phyloP scores from a whole-genome alignment of 108 stramenopile species.

The Cyclostephanos tholiformis region DNA sequence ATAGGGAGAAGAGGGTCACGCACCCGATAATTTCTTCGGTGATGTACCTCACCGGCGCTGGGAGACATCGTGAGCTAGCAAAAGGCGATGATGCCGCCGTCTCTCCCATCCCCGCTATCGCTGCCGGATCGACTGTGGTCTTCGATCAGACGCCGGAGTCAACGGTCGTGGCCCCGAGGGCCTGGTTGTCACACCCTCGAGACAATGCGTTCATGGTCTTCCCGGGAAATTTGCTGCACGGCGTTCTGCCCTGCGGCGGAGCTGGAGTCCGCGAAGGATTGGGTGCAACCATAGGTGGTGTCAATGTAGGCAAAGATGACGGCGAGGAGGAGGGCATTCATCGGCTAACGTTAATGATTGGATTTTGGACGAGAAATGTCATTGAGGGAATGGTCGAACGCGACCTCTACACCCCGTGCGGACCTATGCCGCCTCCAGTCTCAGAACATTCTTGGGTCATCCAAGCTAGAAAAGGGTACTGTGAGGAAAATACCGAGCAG shows the following conservation, averaged over 20 bases:
- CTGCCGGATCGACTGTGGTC: constrained; percentile 79
- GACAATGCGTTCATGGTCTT: constrained; percentile 77
- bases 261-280: neutral
- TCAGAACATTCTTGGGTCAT: constrained; percentile 74
- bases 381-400: constrained; percentile 67
- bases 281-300: neutral
- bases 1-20: constrained; percentile 59
- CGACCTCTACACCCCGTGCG: constrained; percentile 82
- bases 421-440: constrained; percentile 70
- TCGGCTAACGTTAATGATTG: constrained; percentile 80
- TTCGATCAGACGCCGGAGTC: constrained; percentile 82
- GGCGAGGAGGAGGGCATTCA: neutral
- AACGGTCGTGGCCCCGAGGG: constrained; percentile 48
- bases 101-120: neutral
- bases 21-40: constrained; percentile 84
- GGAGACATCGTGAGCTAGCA: neutral
- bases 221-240: constrained; percentile 84
- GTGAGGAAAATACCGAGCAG: neutral
- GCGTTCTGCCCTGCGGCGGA: constrained; percentile 84
- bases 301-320: neutral
- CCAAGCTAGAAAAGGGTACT: constrained; percentile 36
- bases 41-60: constrained; percentile 74
- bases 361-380: constrained; percentile 87
- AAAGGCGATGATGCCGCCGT: constrained; percentile 8
- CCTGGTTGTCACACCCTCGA: constrained; percentile 58